Evolutionary conservation across 2,329 filamentous ascomycete genomes (phyloP), one percentile per base, ranked within the genome.

Genomic region (Apiospora rasikravindrae): DNA sequence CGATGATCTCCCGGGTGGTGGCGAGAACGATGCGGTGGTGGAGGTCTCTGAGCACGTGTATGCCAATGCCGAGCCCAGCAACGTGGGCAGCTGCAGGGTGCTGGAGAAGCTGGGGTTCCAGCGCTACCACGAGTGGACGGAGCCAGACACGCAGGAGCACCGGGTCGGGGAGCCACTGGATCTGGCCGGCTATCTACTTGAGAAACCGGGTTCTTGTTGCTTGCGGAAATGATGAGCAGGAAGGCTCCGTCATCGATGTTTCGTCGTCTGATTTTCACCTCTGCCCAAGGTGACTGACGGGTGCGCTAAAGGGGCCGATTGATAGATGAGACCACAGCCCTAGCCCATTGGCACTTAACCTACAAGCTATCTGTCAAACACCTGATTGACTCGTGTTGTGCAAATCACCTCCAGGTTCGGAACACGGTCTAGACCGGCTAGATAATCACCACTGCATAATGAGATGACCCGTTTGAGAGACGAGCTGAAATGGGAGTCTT

Each of bases 1-100:
- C 13, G 24, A 33, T 7, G 83, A 70, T 77, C 84, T 76, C 81
- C 40, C 40, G 8, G 86, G 74, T 81, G 69, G n/a, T 19, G 37
- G 10, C 11, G 49, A 14, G n/a, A n/a, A n/a, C 10, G n/a, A n/a
- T 5, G 49, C 7, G 14, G 29, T 13, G 29, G 19, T 4, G 19
- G 45, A 53, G 26, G 67, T 69, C 37, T 11, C 19, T 37, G 71
- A 79, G 72, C 75, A 74, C 29, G 42, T 80, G 7, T 74, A 69
- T 19, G 78, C 78, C 3, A 72, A 75, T 47, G 71, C 76, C n/a
- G 77, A 73, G 7, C 69, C 70, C 13, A 71, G 74, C 37, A 79
- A 80, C 64, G 45, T 67, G 8, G 74, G 51, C 61, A 80, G 78
- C 69, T 73, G 69, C 22, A 75, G 69, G 69, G 76, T 80, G 33